Conservation (phyloP, 495 filamentous ascomycete species). For the Aspergillus leporis region DNA sequence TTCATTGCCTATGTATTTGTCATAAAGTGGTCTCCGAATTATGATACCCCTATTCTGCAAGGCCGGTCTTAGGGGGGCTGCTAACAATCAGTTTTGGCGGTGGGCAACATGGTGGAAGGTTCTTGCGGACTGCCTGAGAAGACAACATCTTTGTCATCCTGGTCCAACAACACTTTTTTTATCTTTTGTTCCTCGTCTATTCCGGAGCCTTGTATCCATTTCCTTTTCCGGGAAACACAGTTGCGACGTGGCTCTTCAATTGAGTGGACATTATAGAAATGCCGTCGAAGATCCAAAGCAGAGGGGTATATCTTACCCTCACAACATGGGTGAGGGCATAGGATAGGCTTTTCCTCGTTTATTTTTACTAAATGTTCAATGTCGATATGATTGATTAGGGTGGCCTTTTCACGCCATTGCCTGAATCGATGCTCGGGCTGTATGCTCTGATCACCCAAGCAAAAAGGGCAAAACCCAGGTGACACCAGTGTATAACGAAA, state of each 20-base stretch:
- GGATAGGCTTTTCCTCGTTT: slow-evolving; percentile 7
- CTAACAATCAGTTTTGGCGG: not conserved
- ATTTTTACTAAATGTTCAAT: slow-evolving; percentile 9
- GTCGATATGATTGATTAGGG: slow-evolving; percentile 12
- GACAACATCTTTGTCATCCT: not conserved
- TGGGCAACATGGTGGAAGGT: not conserved
- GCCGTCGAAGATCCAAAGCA: slow-evolving; percentile 2
- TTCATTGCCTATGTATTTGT: not conserved
- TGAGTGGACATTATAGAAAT: slow-evolving; percentile 12
- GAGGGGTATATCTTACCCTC: slow-evolving; percentile 1
- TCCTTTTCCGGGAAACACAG: slow-evolving; percentile 10
- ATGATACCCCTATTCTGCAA: not conserved
- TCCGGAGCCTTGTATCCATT: slow-evolving; percentile 10
- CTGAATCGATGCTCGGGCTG: slow-evolving; percentile 8
- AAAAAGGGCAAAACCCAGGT: slow-evolving; percentile 13
- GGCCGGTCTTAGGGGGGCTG: not conserved
- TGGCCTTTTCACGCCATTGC: slow-evolving; percentile 9
- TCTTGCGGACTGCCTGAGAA: not conserved
- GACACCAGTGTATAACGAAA: slow-evolving; percentile 12
- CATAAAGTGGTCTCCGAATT: not conserved
- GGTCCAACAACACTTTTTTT: not conserved
- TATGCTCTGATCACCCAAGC: slow-evolving; percentile 5
- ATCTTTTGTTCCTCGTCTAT: not conserved
- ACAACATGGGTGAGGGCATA: slow-evolving; percentile 9
- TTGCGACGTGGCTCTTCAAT: slow-evolving; percentile 10